phyloP scores from a whole-genome alignment of 176 grass and related monocot species.

The Bolboschoenus planiculmis region DNA sequence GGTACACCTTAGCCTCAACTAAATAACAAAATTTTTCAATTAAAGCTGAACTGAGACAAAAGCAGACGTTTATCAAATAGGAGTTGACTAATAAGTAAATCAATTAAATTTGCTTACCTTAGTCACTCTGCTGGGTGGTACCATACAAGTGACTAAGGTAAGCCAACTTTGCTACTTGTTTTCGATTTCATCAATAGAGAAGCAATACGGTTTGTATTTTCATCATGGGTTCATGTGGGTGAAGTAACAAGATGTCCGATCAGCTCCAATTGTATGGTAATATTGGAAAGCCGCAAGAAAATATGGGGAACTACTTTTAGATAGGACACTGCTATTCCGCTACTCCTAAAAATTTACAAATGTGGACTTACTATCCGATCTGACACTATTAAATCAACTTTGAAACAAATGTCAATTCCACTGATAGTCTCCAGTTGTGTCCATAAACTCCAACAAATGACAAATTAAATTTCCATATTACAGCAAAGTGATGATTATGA shows the following conservation, averaged over 20 bases:
- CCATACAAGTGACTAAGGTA: too few species aligned
- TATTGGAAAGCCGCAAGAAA: background rate
- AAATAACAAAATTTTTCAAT: background rate
- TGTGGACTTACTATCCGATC: background rate
- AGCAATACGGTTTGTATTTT: background rate
- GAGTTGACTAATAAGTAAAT: too few species aligned
- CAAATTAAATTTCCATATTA: background rate
- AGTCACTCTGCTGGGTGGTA: too few species aligned
- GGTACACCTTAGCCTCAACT: background rate
- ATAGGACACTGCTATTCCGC: background rate
- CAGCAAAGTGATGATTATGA: background rate
- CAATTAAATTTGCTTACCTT: too few species aligned
- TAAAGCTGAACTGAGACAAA: background rate
- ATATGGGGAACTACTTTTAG: background rate
- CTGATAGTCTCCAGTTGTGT: background rate
- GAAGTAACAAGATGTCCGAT: background rate
- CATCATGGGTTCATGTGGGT: background rate
- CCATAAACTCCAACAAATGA: background rate
- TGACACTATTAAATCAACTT: background rate
- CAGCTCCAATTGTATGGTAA: background rate
- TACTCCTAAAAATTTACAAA: background rate
- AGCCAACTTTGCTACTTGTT: too few species aligned
- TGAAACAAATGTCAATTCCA: background rate
- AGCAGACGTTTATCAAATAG: background rate
- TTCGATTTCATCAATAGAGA: background rate